Conservation (phyloP, 2,329 filamentous ascomycete species). For the Graphilbum ipis-grandicollis region DNA sequence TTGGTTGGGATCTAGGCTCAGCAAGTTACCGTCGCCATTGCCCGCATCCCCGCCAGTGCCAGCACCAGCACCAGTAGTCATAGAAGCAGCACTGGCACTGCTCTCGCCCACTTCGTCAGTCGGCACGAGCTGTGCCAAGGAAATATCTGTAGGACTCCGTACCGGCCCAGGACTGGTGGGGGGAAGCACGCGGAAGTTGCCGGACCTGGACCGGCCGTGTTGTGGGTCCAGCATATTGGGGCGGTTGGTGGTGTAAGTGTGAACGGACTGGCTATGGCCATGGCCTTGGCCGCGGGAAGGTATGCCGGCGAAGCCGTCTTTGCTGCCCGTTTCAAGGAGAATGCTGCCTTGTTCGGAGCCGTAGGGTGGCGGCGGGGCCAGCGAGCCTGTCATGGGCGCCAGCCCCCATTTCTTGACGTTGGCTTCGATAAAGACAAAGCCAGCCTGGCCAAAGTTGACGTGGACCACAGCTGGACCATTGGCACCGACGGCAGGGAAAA, state of each 20-base stretch:
- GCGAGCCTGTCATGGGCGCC: conserved; percentile 84
- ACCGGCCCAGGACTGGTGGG: conserved; percentile 79
- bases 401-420: conserved; percentile 99
- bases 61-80: conserved; percentile 6
- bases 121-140: conserved; percentile 66
- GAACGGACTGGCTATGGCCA: conserved; percentile 28
- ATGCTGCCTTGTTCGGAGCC: conserved; percentile 96
- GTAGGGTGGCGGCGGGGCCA: conserved; percentile 90
- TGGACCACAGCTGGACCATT: conserved; percentile 86
- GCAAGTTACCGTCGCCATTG: no score
- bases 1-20: conserved; percentile 39
- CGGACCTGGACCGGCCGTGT: conserved; percentile 59
- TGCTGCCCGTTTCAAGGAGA: conserved; percentile 68
- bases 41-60: conserved; percentile 19
- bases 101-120: conserved; percentile 56
- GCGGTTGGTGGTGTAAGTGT: conserved; percentile 20
- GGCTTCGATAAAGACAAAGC: conserved; percentile 97
- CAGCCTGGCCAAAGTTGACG: conserved; percentile 94
- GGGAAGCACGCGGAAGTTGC: conserved; percentile 57
- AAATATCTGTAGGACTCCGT: conserved; percentile 89
- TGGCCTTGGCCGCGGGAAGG: conserved; percentile 25
- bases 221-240: conserved; percentile 32
- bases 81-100: conserved; percentile 23
- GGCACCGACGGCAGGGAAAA: conserved; percentile 93
- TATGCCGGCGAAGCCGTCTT: conserved; percentile 31